These are phyloP conservation scores for Xerocomellus dryophilus DNA, from an alignment of 768 basidiomycete species.

Conservation along the genomic window DNA sequence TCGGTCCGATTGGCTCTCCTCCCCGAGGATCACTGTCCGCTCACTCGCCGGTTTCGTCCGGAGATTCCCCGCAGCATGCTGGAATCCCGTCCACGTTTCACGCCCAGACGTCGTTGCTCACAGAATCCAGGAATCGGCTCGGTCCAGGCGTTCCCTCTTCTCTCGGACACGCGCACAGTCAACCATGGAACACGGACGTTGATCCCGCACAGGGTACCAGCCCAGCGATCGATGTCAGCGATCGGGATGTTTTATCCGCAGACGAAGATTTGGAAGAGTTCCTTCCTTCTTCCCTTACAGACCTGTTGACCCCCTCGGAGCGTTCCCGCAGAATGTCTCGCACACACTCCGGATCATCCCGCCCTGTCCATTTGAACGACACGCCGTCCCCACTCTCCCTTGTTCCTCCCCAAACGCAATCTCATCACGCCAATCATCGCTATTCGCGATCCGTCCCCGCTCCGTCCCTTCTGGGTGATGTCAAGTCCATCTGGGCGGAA, in stretches of 20 bases:
- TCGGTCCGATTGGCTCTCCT: conserved; percentile 83
- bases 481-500: conserved; percentile 81
- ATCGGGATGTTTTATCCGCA: conserved; percentile 38
- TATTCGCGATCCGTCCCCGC: conserved; percentile 84
- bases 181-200: conserved; percentile 29
- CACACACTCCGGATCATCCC: conserved; percentile 49
- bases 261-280: conserved; percentile 87
- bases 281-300: conserved; percentile 82
- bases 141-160: conserved; percentile 57
- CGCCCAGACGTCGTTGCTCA: conserved; percentile 53
- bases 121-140: conserved; percentile 37
- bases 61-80: conserved; percentile 41
- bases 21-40: conserved; percentile 48
- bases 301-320: conserved; percentile 87
- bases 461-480: conserved; percentile 68
- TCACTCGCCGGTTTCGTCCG: conserved; percentile 51
- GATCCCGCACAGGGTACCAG: conserved; percentile 15
- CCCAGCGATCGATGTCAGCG: conserved; percentile 24
- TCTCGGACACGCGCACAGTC: conserved; percentile 41
- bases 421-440: conserved; percentile 47
- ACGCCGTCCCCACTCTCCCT: conserved; percentile 18
- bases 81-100: conserved; percentile 66
- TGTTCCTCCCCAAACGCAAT: conserved; percentile 14
- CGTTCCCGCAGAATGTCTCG: conserved; percentile 77
- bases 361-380: conserved; percentile 22